Evolutionary conservation across 768 basidiomycete species (phyloP).

Genomic region (Paxillus ammoniavirescens): DNA sequence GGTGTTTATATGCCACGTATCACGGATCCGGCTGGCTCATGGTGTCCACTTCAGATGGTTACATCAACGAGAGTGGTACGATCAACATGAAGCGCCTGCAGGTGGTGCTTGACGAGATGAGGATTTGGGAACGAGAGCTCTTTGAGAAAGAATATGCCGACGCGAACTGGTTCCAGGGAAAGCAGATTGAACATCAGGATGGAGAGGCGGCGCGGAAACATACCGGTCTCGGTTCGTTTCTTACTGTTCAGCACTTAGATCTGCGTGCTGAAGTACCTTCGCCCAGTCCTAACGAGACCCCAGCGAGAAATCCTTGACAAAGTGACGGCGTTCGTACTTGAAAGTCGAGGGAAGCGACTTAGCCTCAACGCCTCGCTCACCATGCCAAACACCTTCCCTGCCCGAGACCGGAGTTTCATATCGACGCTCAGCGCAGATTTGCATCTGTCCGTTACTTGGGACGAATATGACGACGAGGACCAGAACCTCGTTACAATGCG

Average conservation of each 20-base stretch:
- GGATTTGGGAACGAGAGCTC: constrained; percentile 80
- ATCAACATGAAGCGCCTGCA: constrained; percentile 83
- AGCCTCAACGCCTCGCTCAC: constrained; percentile 43
- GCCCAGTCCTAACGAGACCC: constrained; percentile 61
- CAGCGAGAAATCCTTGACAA: constrained; percentile 79
- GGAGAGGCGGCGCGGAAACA: constrained; percentile 52
- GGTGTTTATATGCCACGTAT: constrained; percentile 13
- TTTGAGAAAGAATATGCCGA: constrained; percentile 93
- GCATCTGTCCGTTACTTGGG: constrained; percentile 80
- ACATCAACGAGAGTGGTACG: constrained; percentile 85
- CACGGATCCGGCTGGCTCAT: constrained; percentile 1
- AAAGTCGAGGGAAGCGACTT: constrained; percentile 34
- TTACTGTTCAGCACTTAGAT: background rate
- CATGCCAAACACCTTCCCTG: constrained; percentile 77
- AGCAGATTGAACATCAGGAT: constrained; percentile 69
- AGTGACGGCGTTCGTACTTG: constrained; percentile 74
- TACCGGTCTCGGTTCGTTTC: constrained; percentile 59
- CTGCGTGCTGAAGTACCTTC: background rate
- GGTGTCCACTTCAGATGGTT: constrained; percentile 62
- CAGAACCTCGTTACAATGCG: constrained; percentile 73
- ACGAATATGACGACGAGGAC: constrained; percentile 86
- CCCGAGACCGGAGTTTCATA: constrained; percentile 80
- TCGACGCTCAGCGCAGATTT: constrained; percentile 72
- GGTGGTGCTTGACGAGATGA: constrained; percentile 86
- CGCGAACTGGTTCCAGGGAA: constrained; percentile 91